phyloP scores from a whole-genome alignment of 768 basidiomycete genomes.

The Suillus cothurnatus region DNA sequence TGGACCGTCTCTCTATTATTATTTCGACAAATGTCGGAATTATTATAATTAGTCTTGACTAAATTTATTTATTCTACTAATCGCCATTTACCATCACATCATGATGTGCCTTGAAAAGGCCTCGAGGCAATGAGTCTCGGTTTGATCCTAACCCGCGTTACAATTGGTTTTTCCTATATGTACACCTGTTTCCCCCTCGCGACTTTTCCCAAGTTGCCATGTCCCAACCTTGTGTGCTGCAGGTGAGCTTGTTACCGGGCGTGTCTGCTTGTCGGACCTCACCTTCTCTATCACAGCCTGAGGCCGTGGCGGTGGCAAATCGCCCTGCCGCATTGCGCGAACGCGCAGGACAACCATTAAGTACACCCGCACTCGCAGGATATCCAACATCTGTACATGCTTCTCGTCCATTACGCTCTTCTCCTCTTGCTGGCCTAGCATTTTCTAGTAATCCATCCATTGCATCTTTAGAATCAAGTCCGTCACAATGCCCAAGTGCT shows the following conservation, averaged over 20 bases:
- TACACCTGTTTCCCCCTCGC: slow-evolving; percentile 1
- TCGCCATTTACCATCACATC: not conserved
- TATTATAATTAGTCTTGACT: not conserved
- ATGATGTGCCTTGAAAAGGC: not conserved
- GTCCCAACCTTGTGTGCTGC: not conserved
- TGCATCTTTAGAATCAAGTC: slow-evolving; percentile 25
- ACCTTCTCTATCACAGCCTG: not conserved
- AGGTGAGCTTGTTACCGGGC: not conserved
- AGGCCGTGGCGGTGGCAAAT: not conserved
- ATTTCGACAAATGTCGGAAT: not conserved
- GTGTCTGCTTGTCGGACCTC: not conserved
- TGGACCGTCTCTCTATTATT: not conserved
- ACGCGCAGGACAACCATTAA: not conserved
- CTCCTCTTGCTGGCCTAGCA: slow-evolving; percentile 28
- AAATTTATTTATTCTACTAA: not conserved
- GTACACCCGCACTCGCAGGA: not conserved
- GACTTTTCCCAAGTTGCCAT: not conserved
- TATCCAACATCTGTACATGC: slow-evolving; percentile 8
- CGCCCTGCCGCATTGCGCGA: not conserved
- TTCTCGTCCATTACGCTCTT: slow-evolving; percentile 33
- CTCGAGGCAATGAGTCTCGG: not conserved
- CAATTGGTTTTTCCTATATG: not conserved
- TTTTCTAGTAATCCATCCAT: slow-evolving; percentile 29
- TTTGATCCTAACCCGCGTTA: not conserved
- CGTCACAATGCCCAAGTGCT: slow-evolving; percentile 11